Evolutionary conservation across 2,329 filamentous ascomycete genomes (phyloP).

Genomic region (Beauveria asiatica): DNA sequence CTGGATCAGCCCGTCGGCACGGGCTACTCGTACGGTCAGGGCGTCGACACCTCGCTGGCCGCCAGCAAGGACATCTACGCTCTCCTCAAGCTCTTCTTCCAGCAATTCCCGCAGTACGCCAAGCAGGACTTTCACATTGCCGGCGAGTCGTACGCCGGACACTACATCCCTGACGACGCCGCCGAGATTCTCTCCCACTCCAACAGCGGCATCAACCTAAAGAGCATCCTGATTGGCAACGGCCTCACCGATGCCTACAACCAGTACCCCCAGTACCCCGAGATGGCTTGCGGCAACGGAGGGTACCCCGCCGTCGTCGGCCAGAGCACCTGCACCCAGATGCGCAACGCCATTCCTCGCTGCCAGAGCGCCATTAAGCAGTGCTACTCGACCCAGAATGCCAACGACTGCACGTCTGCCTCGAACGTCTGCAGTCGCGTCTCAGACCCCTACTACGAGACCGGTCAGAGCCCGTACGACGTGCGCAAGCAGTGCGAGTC

Average conservation of each 20-base stretch:
- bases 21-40: slow-evolving; percentile 92
- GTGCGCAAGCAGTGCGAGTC: slow-evolving; percentile 77
- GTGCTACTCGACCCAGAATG: slow-evolving; percentile 88
- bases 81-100: slow-evolving; percentile 95
- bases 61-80: slow-evolving; percentile 98
- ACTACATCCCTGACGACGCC: slow-evolving; percentile 91
- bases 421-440: slow-evolving; percentile 87
- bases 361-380: slow-evolving; percentile 81
- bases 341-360: slow-evolving; percentile 86
- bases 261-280: slow-evolving; percentile 92
- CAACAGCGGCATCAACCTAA: slow-evolving; percentile 95
- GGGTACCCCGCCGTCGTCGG: slow-evolving; percentile 83
- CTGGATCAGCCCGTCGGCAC: slow-evolving; percentile 98
- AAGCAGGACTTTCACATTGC: slow-evolving; percentile 97
- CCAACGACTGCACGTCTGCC: slow-evolving; percentile 87
- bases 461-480: slow-evolving; percentile 60
- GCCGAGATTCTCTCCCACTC: slow-evolving; percentile 88
- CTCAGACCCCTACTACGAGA: slow-evolving; percentile 1
- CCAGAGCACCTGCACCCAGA: slow-evolving; percentile 67
- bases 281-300: slow-evolving; percentile 95
- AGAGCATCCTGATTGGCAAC: slow-evolving; percentile 93
- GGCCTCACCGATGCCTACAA: slow-evolving; percentile 89
- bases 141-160: slow-evolving; percentile 89
- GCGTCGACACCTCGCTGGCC: slow-evolving; percentile 87
- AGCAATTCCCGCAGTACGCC: slow-evolving; percentile 94